A percentile compares a stretch with the other conserved stretches of the same genome.
phyloP scores from a whole-genome alignment of 495 filamentous ascomycete species.

The Staphylotrichum tortipilum region DNA sequence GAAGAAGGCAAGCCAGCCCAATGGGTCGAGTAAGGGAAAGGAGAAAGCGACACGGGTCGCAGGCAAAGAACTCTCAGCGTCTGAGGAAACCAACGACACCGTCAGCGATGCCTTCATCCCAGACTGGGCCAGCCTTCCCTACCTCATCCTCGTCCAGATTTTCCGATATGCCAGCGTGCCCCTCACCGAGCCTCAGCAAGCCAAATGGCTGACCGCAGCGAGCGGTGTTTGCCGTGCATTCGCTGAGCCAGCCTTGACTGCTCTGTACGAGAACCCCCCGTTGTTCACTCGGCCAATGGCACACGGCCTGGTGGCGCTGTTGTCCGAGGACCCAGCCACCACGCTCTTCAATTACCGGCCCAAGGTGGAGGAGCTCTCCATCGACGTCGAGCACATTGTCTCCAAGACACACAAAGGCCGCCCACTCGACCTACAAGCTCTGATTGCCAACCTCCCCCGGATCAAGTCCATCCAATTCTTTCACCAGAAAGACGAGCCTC shows the following conservation, averaged over 20 bases:
- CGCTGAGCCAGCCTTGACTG: conserved; percentile 64
- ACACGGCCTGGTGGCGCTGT: conserved; percentile 28
- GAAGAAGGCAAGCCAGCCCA: not conserved
- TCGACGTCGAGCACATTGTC: conserved; percentile 47
- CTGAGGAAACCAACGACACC: not conserved
- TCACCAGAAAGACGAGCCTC: conserved; percentile 45
- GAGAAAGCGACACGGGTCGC: not conserved
- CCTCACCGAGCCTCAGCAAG: conserved; percentile 45
- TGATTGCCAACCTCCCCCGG: conserved; percentile 38
- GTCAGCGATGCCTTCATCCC: conserved; percentile 36
- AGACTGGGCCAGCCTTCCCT: conserved; percentile 62
- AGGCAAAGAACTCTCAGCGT: not conserved
- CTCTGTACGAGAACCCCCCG: conserved; percentile 62
- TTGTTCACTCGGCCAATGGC: conserved; percentile 41
- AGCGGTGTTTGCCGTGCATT: conserved; percentile 58
- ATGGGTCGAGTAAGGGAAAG: not conserved
- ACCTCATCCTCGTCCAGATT: conserved; percentile 60
- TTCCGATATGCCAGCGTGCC: conserved; percentile 59
- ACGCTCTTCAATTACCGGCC: conserved; percentile 45
- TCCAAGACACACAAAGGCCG: conserved; percentile 25
- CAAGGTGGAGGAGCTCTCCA: conserved; percentile 60
- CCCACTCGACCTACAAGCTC: conserved; percentile 31
- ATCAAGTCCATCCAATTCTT: conserved; percentile 49
- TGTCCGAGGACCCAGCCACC: conserved; percentile 33
- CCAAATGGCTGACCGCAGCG: conserved; percentile 52